Conservation (phyloP, 169 alveolate genomes). For the Plasmodium coatneyi region DNA sequence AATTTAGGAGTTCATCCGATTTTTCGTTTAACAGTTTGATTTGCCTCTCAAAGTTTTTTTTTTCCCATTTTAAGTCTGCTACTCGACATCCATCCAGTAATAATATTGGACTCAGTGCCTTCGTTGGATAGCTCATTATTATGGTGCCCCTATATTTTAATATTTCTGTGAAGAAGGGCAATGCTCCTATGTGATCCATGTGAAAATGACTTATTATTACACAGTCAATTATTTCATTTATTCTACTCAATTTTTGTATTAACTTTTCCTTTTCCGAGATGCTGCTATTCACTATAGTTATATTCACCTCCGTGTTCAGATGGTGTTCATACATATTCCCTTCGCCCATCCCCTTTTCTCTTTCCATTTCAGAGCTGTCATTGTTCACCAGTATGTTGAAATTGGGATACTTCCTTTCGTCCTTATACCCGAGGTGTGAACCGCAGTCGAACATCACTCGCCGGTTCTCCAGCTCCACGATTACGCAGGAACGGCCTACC, state of each 20-base stretch:
- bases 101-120: constrained; percentile 96
- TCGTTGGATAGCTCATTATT: constrained; percentile 97
- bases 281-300: constrained; percentile 68
- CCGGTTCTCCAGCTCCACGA: constrained; percentile 93
- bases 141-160: constrained; percentile 93
- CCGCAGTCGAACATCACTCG: constrained; percentile 98
- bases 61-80: constrained; percentile 82
- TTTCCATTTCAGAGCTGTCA: not conserved
- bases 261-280: constrained; percentile 44
- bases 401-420: constrained; percentile 95
- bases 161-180: constrained; percentile 97
- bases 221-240: constrained; percentile 89
- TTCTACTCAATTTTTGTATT: constrained; percentile 48
- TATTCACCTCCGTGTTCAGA: constrained; percentile 40
- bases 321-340: constrained; percentile 5
- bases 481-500: constrained; percentile 98
- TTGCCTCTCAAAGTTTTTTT: constrained; percentile 77
- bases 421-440: constrained; percentile 95
- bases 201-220: constrained; percentile 98
- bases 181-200: constrained; percentile 99
- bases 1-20: constrained; percentile 68
- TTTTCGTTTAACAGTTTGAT: constrained; percentile 79
- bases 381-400: constrained; percentile 83
- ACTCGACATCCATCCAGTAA: constrained; percentile 96
- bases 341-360: not conserved